These are phyloP conservation scores for Torulaspora indica DNA, from an alignment of 805 yeast species.

Conservation along the genomic window DNA sequence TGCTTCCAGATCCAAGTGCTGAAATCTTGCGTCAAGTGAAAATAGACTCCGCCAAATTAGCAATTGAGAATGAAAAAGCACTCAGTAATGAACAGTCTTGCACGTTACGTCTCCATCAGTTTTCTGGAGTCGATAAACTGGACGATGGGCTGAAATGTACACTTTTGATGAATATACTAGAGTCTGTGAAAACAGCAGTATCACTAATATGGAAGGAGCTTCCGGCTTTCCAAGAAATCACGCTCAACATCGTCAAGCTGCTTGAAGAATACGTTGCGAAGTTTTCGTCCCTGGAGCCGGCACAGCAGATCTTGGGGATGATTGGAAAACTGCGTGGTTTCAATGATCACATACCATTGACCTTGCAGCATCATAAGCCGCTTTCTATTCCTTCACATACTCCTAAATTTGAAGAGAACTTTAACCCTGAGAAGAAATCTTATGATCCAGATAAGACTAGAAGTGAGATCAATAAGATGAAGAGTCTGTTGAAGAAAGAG, in stretches of 20 bases:
- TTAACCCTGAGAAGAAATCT: conserved; percentile 90
- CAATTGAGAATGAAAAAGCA: conserved; percentile 16
- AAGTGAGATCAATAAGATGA: conserved; percentile 78
- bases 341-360: conserved; percentile 61
- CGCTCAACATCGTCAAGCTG: conserved; percentile 43
- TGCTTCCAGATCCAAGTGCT: conserved; percentile 30
- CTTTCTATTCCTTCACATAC: conserved; percentile 77
- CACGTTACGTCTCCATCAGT: conserved; percentile 20
- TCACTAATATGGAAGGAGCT: conserved; percentile 56
- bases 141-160: conserved; percentile 19
- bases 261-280: conserved; percentile 40
- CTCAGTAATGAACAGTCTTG: conserved; percentile 9
- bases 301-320: conserved; percentile 41
- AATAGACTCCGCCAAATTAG: conserved; percentile 21
- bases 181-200: conserved; percentile 32
- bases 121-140: conserved; percentile 26
- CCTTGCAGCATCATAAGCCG: conserved; percentile 78
- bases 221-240: conserved; percentile 56
- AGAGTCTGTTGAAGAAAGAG: conserved; percentile 84
- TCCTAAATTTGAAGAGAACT: conserved; percentile 93
- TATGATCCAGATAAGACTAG: conserved; percentile 78
- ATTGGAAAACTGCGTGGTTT: conserved; percentile 48
- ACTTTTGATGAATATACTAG: conserved; percentile 30
- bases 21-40: conserved; percentile 13
- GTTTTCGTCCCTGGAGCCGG: conserved; percentile 35